Conservation (phyloP, 140 eudicot species). For the Cichorium intybus region DNA sequence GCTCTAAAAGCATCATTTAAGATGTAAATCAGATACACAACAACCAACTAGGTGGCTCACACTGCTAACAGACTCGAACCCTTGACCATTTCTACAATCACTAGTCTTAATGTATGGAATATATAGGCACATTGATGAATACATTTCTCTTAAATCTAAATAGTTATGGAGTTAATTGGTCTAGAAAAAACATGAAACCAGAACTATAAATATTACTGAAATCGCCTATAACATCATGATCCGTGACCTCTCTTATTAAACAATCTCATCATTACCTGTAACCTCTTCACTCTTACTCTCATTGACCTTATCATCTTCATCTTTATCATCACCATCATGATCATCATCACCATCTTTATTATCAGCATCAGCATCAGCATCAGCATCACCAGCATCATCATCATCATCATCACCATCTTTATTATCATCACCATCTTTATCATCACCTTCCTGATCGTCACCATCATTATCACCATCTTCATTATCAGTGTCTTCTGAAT, state of each 20-base stretch:
- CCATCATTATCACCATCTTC: conserved; percentile 37
- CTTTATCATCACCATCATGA: neutral
- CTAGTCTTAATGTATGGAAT: neutral
- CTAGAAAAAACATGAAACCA: neutral
- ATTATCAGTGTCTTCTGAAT: conserved; percentile 31
- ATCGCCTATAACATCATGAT: neutral
- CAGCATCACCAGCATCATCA: neutral
- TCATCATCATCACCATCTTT: conserved; percentile 27
- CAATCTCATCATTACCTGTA: neutral
- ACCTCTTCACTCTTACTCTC: conserved; percentile 23
- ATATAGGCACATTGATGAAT: neutral
- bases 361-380: neutral
- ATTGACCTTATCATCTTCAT: neutral
- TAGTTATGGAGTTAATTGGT: neutral
- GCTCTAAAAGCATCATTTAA: no score
- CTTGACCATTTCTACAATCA: no score
- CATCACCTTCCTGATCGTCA: conserved; percentile 31
- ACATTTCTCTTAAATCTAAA: neutral
- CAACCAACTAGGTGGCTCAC: no score
- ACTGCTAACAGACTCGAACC: no score
- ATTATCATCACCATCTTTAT: conserved; percentile 33
- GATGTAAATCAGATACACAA: no score
- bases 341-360: neutral
- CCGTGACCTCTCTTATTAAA: neutral
- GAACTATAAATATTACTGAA: no score